Conservation (phyloP, 176 grass and related monocot species). For the Canna indica region DNA sequence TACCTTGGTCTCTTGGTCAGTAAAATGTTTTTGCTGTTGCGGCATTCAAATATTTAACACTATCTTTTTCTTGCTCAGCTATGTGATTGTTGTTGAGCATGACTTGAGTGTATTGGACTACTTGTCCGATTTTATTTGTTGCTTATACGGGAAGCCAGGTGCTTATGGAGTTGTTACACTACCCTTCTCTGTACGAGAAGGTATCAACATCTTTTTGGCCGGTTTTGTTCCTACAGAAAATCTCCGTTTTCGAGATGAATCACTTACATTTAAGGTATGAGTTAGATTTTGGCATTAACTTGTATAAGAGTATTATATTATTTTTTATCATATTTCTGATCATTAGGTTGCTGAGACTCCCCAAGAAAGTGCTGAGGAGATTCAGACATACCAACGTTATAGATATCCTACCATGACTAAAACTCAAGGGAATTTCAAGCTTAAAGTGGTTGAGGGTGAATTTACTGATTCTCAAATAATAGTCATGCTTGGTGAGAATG, state of each 20-base stretch:
- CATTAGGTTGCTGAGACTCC: slow-evolving; percentile 57
- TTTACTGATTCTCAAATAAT: slow-evolving; percentile 81
- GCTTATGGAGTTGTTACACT: slow-evolving; percentile 83
- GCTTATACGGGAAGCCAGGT: slow-evolving; percentile 88
- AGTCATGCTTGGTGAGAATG: slow-evolving; percentile 87
- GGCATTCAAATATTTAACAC: too few relatives aligned
- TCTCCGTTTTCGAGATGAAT: slow-evolving; percentile 59
- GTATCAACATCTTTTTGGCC: slow-evolving; percentile 61
- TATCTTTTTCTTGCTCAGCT: slow-evolving; percentile 29
- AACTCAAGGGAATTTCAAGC: slow-evolving; percentile 73
- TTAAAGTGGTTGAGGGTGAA: slow-evolving; percentile 55
- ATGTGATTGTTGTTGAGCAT: slow-evolving; percentile 83
- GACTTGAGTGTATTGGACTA: slow-evolving; percentile 86
- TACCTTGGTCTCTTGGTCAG: too few relatives aligned
- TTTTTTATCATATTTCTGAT: neutral
- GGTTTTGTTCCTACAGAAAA: slow-evolving; percentile 83
- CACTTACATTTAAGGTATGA: slow-evolving; percentile 71
- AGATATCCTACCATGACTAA: slow-evolving; percentile 89
- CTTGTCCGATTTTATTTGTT: slow-evolving; percentile 89
- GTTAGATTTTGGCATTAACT: too few relatives aligned
- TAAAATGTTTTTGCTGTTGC: too few relatives aligned
- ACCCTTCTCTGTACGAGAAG: slow-evolving; percentile 60
- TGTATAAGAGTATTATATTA: too few relatives aligned
- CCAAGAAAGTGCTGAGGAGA: slow-evolving; percentile 69
- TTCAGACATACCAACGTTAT: slow-evolving; percentile 61